Conservation (phyloP, 2,329 filamentous ascomycete genomes). For the Colletotrichum sp. region DNA sequence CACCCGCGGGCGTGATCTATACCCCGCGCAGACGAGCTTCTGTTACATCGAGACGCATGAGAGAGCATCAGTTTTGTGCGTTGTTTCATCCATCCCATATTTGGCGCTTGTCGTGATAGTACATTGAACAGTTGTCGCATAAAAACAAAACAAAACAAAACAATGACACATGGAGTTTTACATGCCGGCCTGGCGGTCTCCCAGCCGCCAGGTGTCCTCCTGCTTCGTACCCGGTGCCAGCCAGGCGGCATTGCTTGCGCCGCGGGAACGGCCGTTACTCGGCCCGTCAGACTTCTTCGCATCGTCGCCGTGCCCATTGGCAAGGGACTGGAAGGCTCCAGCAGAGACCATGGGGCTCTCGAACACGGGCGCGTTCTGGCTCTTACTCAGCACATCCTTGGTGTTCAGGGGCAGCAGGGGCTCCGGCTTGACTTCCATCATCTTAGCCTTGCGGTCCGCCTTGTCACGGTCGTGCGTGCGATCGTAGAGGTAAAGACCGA, state of each 20-base stretch:
- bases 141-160: background rate
- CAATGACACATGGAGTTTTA: constrained; percentile 16
- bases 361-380: constrained; percentile 36
- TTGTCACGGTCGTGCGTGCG: constrained; percentile 87
- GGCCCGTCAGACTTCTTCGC: constrained; percentile 62
- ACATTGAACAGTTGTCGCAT: constrained; percentile 6
- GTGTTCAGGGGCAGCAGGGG: constrained; percentile 71
- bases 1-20: background rate
- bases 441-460: constrained; percentile 80
- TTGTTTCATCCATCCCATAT: background rate
- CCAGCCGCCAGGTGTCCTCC: constrained; percentile 77
- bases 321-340: constrained; percentile 37
- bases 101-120: constrained; percentile 7
- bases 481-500: constrained; percentile 95
- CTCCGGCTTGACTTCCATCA: constrained; percentile 57
- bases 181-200: constrained; percentile 36
- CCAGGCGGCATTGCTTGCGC: constrained; percentile 62
- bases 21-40: background rate
- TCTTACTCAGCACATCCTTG: constrained; percentile 38
- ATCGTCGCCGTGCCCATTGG: constrained; percentile 53
- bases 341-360: constrained; percentile 37
- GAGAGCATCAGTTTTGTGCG: background rate
- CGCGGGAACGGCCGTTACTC: constrained; percentile 44
- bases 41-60: background rate
- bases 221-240: constrained; percentile 82